Evolutionary conservation across 345 rosid genomes (phyloP), one percentile per base, ranked within the genome.

Genomic region (Microcos paniculata): DNA sequence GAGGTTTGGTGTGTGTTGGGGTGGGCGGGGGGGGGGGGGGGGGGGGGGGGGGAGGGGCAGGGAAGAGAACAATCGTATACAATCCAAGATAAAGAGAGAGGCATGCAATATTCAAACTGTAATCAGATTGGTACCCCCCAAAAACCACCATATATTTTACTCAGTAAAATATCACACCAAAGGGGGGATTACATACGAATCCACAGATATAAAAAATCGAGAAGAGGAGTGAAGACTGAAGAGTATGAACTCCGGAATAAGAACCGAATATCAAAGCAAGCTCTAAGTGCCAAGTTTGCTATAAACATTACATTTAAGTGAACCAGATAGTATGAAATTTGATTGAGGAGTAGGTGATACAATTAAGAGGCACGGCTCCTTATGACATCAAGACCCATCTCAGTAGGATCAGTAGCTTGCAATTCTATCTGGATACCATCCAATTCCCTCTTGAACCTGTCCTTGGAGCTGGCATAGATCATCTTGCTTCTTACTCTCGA

Each of bases 391-490:
- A 89, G 86, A 73, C 88, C 91, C 88, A 89, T 89, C 80, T 89
- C 93, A 24, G 91, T 82, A 19, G 91, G 91, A 78, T 89, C 93
- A 13, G 89, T 89, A 33, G 93, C 93, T 82, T 89, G 93, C 89
- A 89, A 79, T 78, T 89, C 91, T 15, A 87, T 35, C 83, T 89
- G 91, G 76, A 89, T 87, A 31, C 91, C 93, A 26, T 89, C 93
- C 76, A 87, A 78, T 79, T 89, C 91, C 77, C 90, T 85, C 69
- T 86, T 89, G 79, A 89, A 87, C 80, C 88, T 84, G 84, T 89
- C 93, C 77, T 89, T 89, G 57, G 93, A 84, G 80, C 93, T 89
- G 14, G 93, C 93, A 76, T 89, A 89, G 63, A 89, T 89, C 93
- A 89, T 89, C 86, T 89, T 89, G 87, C 83, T 89, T 81, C 93